Evolutionary conservation across 352 stramenopile genomes (phyloP).

Genomic region (Globisporangium nunn): DNA sequence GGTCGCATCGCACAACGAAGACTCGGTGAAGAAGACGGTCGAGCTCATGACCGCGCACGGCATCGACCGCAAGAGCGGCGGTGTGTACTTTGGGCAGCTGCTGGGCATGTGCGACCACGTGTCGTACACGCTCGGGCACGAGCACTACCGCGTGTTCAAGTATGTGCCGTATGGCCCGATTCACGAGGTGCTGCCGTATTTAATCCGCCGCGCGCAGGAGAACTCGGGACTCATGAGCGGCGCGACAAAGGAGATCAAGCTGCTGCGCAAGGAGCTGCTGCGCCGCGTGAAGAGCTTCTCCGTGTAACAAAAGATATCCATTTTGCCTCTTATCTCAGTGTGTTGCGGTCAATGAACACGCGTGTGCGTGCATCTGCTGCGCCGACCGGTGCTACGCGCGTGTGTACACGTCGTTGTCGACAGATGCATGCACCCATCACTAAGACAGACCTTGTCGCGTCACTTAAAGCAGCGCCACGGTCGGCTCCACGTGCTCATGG

Average conservation of each 20-base stretch:
- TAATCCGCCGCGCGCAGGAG: slow-evolving; percentile 95
- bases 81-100: slow-evolving; percentile 96
- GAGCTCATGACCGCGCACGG: slow-evolving; percentile 86
- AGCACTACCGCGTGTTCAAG: slow-evolving; percentile 94
- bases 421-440: neutral
- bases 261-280: slow-evolving; percentile 64
- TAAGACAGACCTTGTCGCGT: neutral
- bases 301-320: slow-evolving; percentile 1
- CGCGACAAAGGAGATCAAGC: slow-evolving; percentile 61
- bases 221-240: slow-evolving; percentile 91
- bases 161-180: slow-evolving; percentile 97
- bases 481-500: neutral
- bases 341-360: neutral
- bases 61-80: slow-evolving; percentile 64
- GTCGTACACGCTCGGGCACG: slow-evolving; percentile 91
- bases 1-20: slow-evolving; percentile 97
- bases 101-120: slow-evolving; percentile 98
- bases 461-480: slow-evolving; percentile 6
- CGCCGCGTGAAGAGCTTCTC: slow-evolving; percentile 23
- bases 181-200: slow-evolving; percentile 94
- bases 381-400: too few relatives aligned
- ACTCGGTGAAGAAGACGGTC: slow-evolving; percentile 92
- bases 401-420: too few relatives aligned
- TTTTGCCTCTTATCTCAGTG: neutral
- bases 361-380: neutral